Base-by-base conservation (phyloP, 73 alveolate genomes). In the Uronychia setigera region DNA sequence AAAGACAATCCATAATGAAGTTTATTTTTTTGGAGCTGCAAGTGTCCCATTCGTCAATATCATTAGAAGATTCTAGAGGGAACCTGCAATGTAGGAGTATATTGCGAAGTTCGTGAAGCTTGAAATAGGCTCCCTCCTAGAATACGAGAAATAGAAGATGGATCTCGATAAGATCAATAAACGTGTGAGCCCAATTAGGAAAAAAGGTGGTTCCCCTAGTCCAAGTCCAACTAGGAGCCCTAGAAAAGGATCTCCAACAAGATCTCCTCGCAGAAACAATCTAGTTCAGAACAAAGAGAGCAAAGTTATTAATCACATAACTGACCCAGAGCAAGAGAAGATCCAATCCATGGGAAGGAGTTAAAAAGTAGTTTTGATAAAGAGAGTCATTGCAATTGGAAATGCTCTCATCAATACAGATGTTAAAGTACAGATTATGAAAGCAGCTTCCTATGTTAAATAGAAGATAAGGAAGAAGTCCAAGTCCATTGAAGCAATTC, bases 1-100 rank as follows among this genome's bases (percentile, higher is more conserved):
- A 1, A 93, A 96, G 88, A 85, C 93, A 1, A 91, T 92, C 76
- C 87, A 92, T 74, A 96, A 93, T 83, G 82, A 85, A 60, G 80
- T 80, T n/a, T 82, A 80, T 5, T 77, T 78, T 79, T 82, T 92
- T 11, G 35, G 57, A 60, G 31, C 92, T 34, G 25, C 88, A 0
- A 46, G 46, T 0, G 32, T 79, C 1, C 59, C 80, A 0, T 46
- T 83, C 26, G 75, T 67, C 28, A 77, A 84, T 74, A 46, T 35
- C 32, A 87, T 80, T 33, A 59, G 33, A 33, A 83, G 79, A 33
- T 88, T 88, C 75, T 76, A 59, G 29, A 79, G 80, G 34, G 88
- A 88, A 19, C 77, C 83, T 1, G 46, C 80, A n/a, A 58, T 88
- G 79, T 88, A 88, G 33, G 80, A 85, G 67, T 32, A 83, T 35